Evolutionary conservation across 2,329 filamentous ascomycete species (phyloP).

Genomic region (Xylariales sp.): DNA sequence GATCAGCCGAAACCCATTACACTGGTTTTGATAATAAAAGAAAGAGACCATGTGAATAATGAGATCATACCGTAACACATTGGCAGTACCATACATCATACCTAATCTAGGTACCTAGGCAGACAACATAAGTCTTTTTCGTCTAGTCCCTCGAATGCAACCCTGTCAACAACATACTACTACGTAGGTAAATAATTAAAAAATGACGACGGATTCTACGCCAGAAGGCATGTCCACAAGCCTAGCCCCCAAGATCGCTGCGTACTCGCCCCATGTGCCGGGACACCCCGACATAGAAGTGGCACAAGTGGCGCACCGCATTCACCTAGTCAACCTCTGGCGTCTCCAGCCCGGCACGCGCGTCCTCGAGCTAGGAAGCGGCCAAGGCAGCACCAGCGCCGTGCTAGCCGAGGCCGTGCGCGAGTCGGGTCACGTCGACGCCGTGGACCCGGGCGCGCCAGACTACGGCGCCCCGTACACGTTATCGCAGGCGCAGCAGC

Average conservation of each 20-base stretch:
- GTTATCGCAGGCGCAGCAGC: constrained; percentile 60
- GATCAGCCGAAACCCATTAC: constrained; percentile 5
- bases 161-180: neutral
- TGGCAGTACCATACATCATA: too few species aligned
- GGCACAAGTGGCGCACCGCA: constrained; percentile 52
- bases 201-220: neutral
- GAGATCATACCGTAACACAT: too few species aligned
- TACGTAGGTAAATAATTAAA: neutral
- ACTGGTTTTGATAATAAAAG: too few species aligned
- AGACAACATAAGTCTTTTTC: too few species aligned
- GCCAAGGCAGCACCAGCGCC: constrained; percentile 68
- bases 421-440: constrained; percentile 58
- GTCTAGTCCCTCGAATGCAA: neutral
- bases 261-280: constrained; percentile 28
- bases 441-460: constrained; percentile 62
- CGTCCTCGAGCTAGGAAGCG: constrained; percentile 69
- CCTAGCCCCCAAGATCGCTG: constrained; percentile 24
- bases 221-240: neutral
- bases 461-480: constrained; percentile 63
- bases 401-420: constrained; percentile 63
- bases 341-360: constrained; percentile 53
- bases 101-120: too few species aligned
- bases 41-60: too few species aligned
- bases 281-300: constrained; percentile 35
- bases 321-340: constrained; percentile 53